Conservation (phyloP, 192 early-diverging fungal species). For the Helicostylum pulchrum region DNA sequence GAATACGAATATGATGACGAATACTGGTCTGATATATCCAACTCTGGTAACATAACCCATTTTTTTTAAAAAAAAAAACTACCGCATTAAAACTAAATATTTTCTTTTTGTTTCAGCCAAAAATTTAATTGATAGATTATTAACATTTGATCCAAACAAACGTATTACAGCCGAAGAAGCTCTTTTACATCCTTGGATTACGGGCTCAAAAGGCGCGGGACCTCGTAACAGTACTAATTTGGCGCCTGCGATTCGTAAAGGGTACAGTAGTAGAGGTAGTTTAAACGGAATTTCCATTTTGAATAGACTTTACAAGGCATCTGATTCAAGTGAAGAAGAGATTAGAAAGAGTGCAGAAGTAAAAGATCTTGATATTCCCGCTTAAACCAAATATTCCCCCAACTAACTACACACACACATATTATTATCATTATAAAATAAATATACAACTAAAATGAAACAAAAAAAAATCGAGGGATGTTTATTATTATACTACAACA, state of each 20-base stretch:
- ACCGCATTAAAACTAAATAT: not conserved
- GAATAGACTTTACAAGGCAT: not conserved
- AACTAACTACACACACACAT: too few species aligned
- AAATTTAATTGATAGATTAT: slow-evolving; percentile 65
- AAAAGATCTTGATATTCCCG: slow-evolving; percentile 1
- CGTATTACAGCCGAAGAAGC: slow-evolving; percentile 83
- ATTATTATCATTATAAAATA: too few species aligned
- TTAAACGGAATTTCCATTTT: slow-evolving; percentile 24
- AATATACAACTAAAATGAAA: not conserved
- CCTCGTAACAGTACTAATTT: slow-evolving; percentile 66
- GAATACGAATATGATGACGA: slow-evolving; percentile 69
- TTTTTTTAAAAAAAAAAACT: not conserved
- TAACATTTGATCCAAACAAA: slow-evolving; percentile 62
- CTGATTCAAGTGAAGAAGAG: slow-evolving; percentile 14
- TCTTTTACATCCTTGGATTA: slow-evolving; percentile 83
- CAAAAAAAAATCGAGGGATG: not conserved
- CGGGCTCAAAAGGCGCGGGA: slow-evolving; percentile 33
- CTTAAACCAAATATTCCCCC: not conserved
- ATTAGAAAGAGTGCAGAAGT: slow-evolving; percentile 10
- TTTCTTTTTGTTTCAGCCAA: slow-evolving; percentile 46
- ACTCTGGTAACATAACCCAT: slow-evolving; percentile 32
- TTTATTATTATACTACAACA: too few species aligned
- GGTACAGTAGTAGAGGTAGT: slow-evolving; percentile 52
- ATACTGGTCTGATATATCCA: slow-evolving; percentile 82
- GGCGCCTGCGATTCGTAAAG: slow-evolving; percentile 70